Conservation (phyloP, 73 alveolate genomes). For the Breviolum minutum region DNA sequence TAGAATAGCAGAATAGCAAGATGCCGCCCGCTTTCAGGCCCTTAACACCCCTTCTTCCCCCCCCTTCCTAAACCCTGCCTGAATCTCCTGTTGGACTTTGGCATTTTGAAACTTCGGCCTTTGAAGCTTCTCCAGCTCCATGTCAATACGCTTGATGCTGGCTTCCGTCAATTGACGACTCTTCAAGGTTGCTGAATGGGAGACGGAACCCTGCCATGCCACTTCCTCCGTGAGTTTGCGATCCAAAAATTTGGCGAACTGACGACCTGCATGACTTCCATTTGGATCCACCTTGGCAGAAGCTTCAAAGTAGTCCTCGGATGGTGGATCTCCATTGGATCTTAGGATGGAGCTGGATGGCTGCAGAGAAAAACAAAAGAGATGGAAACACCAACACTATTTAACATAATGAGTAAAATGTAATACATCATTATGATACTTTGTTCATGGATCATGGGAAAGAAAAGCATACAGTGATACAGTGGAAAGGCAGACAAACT, state of each 20-base stretch:
- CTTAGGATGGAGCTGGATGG: background rate
- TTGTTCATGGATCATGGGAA: too few relatives aligned
- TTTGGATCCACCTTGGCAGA: background rate
- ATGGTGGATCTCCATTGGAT: background rate
- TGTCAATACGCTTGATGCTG: background rate
- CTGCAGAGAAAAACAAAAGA: background rate
- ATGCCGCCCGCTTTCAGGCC: background rate
- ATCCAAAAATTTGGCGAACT: constrained; percentile 59
- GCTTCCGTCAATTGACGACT: background rate
- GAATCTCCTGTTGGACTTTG: background rate
- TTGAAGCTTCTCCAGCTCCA: background rate
- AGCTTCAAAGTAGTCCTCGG: constrained; percentile 23
- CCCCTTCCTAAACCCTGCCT: background rate
- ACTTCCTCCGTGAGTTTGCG: constrained; percentile 51
- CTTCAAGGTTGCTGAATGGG: background rate
- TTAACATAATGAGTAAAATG: too few relatives aligned
- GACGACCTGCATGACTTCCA: background rate
- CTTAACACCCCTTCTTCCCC: background rate
- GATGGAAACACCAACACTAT: background rate
- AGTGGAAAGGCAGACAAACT: background rate
- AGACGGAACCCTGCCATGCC: constrained; percentile 35
- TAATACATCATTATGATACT: too few relatives aligned
- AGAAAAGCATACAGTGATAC: background rate
- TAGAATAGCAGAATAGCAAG: background rate
- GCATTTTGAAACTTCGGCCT: background rate